Evolutionary conservation across 257 asterid species (phyloP).

Genomic region (Marsdenia floribunda): DNA sequence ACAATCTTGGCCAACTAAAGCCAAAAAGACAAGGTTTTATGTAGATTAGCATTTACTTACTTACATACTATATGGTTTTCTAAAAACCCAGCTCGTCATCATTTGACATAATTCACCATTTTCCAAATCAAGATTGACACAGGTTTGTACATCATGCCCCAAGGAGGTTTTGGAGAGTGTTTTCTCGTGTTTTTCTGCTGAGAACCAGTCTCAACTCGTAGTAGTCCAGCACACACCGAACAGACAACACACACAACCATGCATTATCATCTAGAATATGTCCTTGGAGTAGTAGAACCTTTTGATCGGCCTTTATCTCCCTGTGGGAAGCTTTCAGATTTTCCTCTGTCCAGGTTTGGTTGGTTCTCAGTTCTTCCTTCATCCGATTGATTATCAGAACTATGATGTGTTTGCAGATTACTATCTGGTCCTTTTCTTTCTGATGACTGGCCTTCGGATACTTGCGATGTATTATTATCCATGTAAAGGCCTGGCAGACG

Average conservation of each 20-base stretch:
- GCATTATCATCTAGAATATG: slow-evolving; percentile 63
- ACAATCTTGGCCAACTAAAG: slow-evolving; percentile 9
- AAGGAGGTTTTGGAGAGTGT: neutral
- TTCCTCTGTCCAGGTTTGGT: slow-evolving; percentile 52
- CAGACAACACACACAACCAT: neutral
- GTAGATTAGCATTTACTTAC: slow-evolving; percentile 1
- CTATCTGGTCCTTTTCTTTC: slow-evolving; percentile 30
- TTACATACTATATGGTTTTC: neutral
- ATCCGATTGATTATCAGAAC: slow-evolving; percentile 22
- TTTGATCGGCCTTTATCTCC: slow-evolving; percentile 42
- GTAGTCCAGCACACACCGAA: neutral
- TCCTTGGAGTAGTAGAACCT: slow-evolving; percentile 36
- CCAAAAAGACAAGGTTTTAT: neutral
- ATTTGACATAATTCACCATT: slow-evolving; percentile 8
- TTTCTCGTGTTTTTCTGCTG: neutral
- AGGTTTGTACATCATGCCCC: slow-evolving; percentile 9
- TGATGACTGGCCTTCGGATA: slow-evolving; percentile 36
- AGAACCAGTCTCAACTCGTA: neutral
- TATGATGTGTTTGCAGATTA: slow-evolving; percentile 11
- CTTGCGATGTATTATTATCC: slow-evolving; percentile 24
- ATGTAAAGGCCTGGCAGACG: slow-evolving; percentile 17
- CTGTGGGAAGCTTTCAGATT: slow-evolving; percentile 51
- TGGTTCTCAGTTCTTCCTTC: slow-evolving; percentile 35
- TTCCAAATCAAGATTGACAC: slow-evolving; percentile 11
- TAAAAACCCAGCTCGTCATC: slow-evolving; percentile 15